Conservation (phyloP, 305 asterid species). For the Fraxinus angustifolia region DNA sequence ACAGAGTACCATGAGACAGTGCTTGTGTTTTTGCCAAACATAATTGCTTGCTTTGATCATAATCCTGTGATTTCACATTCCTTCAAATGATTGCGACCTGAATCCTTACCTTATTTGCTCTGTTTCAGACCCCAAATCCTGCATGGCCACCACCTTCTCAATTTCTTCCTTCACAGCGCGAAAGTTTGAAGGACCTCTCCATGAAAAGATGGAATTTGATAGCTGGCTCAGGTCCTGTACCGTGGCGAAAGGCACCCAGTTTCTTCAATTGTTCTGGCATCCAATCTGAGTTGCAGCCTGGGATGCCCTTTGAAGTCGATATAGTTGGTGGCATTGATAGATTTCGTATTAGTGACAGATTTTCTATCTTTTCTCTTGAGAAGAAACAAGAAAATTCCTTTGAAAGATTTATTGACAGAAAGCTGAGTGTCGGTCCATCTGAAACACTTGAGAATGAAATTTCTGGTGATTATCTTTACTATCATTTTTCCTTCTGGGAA, state of each 20-base stretch:
- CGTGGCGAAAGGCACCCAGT: conserved; percentile 75
- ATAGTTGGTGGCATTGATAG: conserved; percentile 43
- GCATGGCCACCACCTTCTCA: conserved; percentile 98
- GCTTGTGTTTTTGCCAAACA: conserved; percentile 5
- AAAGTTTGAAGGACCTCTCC: conserved; percentile 68
- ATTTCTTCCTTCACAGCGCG: conserved; percentile 71
- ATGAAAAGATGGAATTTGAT: conserved; percentile 58
- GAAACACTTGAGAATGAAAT: conserved; percentile 46
- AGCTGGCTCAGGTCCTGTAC: conserved; percentile 84
- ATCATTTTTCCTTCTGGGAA: background rate
- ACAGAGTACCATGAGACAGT: conserved; percentile 13
- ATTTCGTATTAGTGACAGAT: conserved; percentile 39
- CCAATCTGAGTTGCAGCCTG: conserved; percentile 50
- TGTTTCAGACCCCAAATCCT: conserved; percentile 86
- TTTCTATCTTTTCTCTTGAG: conserved; percentile 38
- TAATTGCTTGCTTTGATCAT: conserved; percentile 1
- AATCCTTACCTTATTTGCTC: conserved; percentile 16
- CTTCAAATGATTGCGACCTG: conserved; percentile 3
- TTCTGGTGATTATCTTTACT: conserved; percentile 44
- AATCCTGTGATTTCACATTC: background rate
- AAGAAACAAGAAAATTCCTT: conserved; percentile 42
- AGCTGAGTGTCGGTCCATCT: conserved; percentile 40
- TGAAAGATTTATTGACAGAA: conserved; percentile 49
- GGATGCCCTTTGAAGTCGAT: conserved; percentile 46
- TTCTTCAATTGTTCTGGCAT: conserved; percentile 45